A percentile compares a stretch with the other conserved stretches of the same genome.
Conservation (phyloP, 768 basidiomycete genomes). For the Paxillus ammoniavirescens region DNA sequence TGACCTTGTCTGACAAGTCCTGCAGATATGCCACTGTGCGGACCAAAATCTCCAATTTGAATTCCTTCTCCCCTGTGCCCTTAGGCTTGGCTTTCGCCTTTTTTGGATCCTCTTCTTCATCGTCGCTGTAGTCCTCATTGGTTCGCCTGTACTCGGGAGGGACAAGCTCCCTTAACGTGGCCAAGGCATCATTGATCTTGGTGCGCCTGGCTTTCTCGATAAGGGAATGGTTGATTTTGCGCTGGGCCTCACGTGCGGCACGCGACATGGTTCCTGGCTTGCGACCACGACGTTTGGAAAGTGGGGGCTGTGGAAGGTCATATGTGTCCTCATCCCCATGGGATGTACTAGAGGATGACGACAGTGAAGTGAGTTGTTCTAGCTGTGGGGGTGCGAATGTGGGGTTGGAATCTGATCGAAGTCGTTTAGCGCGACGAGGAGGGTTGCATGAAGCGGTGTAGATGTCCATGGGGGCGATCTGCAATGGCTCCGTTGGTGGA, state of each 20-base stretch:
- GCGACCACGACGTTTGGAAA: conserved; percentile 63
- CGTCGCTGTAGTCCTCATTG: conserved; percentile 28
- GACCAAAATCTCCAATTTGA: conserved; percentile 89
- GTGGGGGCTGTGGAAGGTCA: conserved; percentile 16
- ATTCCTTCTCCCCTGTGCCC: conserved; percentile 71
- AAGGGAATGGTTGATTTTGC: conserved; percentile 91
- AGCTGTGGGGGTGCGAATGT: conserved; percentile 2
- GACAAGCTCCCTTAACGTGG: conserved; percentile 74
- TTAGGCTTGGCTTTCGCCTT: conserved; percentile 29
- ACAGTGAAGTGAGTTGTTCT: background rate
- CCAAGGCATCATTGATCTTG: conserved; percentile 92
- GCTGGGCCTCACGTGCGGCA: conserved; percentile 77
- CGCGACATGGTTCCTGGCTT: conserved; percentile 74
- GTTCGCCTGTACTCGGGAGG: conserved; percentile 51
- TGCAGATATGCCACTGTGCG: conserved; percentile 78
- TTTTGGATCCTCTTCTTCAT: conserved; percentile 30
- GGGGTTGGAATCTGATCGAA: conserved; percentile 23
- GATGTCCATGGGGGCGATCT: conserved; percentile 14
- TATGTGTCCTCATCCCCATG: conserved; percentile 28
- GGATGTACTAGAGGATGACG: conserved; percentile 11
- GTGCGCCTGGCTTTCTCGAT: conserved; percentile 94
- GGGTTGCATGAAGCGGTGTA: conserved; percentile 44
- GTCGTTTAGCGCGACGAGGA: conserved; percentile 45
- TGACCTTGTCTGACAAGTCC: conserved; percentile 60
- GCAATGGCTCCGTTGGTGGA: background rate